Evolutionary conservation across 345 rosid genomes (phyloP), one percentile per base, ranked within the genome.

Genomic region (Crucihimalaya himalaica): DNA sequence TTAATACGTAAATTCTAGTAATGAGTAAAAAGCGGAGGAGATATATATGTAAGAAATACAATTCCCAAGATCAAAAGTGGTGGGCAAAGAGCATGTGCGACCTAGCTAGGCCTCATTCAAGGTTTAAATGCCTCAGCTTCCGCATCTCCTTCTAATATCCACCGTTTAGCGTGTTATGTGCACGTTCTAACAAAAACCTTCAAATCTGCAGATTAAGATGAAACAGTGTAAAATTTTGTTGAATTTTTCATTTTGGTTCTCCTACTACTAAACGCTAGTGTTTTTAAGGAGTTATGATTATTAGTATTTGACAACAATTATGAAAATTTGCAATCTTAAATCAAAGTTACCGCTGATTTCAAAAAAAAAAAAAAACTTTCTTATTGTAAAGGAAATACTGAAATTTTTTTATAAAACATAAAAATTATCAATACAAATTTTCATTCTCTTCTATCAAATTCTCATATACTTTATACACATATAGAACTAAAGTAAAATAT

Each of bases 81-180:
- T 65, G 43, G 31, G 43, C 28, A 19, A 31, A 12, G 56, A 31
- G 57, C 69, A 64, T 65, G 69, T 65, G 69, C 57, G 69, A 48
- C 69, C 14, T 47, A 1, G 21, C 14, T 47, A 1, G 21, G 67
- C 10, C n/a, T n/a, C 34, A 15, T 8, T n/a, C 23, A 62, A 9
- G 28, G 7, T 18, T 12, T 47, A 1, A 46, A 62, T 62, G 67
- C 52, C 5, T 62, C 15, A 62, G 23, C 37, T 42, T 43, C 52
- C 52, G 51, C 35, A 62, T 42, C 20, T 62, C 51, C 32, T 55
- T 39, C 14, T 39, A 25, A 25, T 61, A 25, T 46, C 16, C 28
- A 64, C 8, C 29, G 69, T 47, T 64, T 31, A 11, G 6, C 37
- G 71, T 11, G 53, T 67, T 67, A 52, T 15, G 6, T 51, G 25